phyloP scores from a whole-genome alignment of 106 monocot species.

The Dendrobium nobile region DNA sequence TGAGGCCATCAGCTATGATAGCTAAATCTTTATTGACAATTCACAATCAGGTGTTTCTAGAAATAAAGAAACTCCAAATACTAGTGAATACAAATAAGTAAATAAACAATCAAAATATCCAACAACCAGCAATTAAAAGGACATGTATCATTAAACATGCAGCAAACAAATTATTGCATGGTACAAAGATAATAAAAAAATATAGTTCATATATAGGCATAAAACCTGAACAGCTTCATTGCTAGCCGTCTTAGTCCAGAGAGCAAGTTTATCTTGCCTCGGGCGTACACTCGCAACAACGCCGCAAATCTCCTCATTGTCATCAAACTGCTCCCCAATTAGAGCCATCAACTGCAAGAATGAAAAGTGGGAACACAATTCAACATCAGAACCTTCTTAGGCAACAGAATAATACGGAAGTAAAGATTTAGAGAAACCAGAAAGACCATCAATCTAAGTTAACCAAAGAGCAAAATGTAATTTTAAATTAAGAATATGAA shows the following conservation, averaged over 20 bases:
- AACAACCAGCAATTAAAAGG: neutral
- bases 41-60: neutral
- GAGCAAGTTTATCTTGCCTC: conserved; percentile 82
- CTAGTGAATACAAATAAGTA: neutral
- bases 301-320: conserved; percentile 88
- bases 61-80: neutral
- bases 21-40: neutral
- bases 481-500: neutral
- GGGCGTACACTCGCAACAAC: conserved; percentile 90
- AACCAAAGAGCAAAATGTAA: neutral
- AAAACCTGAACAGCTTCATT: conserved; percentile 96
- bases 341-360: conserved; percentile 79
- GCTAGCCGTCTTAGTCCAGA: conserved; percentile 90
- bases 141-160: neutral
- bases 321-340: conserved; percentile 97
- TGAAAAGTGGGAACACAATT: neutral
- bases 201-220: neutral
- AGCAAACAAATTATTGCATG: neutral
- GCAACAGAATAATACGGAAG: neutral
- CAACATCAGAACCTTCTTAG: neutral
- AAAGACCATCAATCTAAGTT: neutral
- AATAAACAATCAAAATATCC: neutral
- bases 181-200: neutral
- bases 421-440: neutral
- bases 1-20: neutral